Conservation (phyloP, 2,329 filamentous ascomycete species). For the Purpureocillium lavendulum region DNA sequence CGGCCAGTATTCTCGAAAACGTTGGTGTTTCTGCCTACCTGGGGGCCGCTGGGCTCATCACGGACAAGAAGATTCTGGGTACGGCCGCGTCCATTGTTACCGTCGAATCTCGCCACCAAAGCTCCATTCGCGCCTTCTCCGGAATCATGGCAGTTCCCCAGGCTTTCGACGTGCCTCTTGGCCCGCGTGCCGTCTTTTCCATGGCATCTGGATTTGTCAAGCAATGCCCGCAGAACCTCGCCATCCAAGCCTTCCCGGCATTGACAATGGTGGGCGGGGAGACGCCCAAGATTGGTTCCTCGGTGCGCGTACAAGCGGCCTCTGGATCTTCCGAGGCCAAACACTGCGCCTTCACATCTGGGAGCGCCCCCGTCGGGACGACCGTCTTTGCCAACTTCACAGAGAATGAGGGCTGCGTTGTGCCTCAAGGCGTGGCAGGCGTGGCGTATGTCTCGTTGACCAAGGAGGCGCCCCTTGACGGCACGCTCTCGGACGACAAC, state of each 20-base stretch:
- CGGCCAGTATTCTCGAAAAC: slow-evolving; percentile 62
- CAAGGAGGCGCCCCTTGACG: slow-evolving; percentile 39
- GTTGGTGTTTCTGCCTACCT: slow-evolving; percentile 68
- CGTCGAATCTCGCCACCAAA: slow-evolving; percentile 66
- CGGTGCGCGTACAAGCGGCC: slow-evolving; percentile 36
- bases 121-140: slow-evolving; percentile 56
- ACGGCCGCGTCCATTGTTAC: slow-evolving; percentile 64
- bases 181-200: slow-evolving; percentile 62
- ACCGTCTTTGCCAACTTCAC: slow-evolving; percentile 52
- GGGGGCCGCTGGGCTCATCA: slow-evolving; percentile 59
- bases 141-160: slow-evolving; percentile 53
- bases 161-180: slow-evolving; percentile 63
- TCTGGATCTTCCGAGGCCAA: slow-evolving; percentile 34
- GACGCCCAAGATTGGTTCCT: slow-evolving; percentile 24
- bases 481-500: slow-evolving; percentile 50
- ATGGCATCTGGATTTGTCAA: slow-evolving; percentile 65
- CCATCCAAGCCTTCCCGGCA: slow-evolving; percentile 52
- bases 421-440: slow-evolving; percentile 55
- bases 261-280: slow-evolving; percentile 42
- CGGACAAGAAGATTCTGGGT: slow-evolving; percentile 49
- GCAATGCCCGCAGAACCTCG: slow-evolving; percentile 57
- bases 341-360: slow-evolving; percentile 61
- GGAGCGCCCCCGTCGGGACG: slow-evolving; percentile 44
- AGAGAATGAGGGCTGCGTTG: slow-evolving; percentile 42
- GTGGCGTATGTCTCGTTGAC: slow-evolving; percentile 61